Base-by-base conservation (phyloP, 805 yeast genomes). In the Kluyveromyces siamensis region DNA sequence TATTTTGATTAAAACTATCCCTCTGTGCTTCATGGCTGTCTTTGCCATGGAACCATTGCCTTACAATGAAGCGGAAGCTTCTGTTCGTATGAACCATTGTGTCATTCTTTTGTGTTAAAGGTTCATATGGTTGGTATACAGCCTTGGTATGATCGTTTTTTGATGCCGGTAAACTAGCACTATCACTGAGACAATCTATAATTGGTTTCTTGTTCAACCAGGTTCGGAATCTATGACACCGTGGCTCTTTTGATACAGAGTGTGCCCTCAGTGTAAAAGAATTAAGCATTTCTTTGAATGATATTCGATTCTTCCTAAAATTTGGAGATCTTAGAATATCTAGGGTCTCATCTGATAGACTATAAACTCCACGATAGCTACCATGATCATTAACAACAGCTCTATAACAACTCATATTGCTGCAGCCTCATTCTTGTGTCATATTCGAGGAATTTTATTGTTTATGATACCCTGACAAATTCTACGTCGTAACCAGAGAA, bases 171-270 rank as follows among this genome's bases (percentile, higher is more conserved):
- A 11, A 13, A n/a, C 40, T 8, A 2, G 8, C 4, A 37, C 17
- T 13, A 8, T 37, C 18, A 8, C n/a, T 9, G 14, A 38, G 39
- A 17, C 37, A 35, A 4, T 21, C 16, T 2, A 43, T 39, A 5
- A 43, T 43, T 33, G 45, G 39, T 35, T 33, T 43, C 8, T 36
- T 33, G n/a, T 43, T 43, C 33, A 43, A 27, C 45, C 45, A 43
- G 8, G 19, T 38, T n/a, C 45, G 25, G 39, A 43, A 43, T 6
- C 39, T 33, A 27, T 43, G 45, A 8, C 19, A 19, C 4, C 45
- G 39, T 33, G 45, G 45, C 4, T 13, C 27, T 36, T 19, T 33
- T 10, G 36, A 14, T 16, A 43, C 17, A 10, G 18, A 14, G 13
- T 35, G 6, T 11, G 45, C 13, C 17, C 25, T 37, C 11, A 14